phyloP scores from a whole-genome alignment of 2,329 filamentous ascomycete genomes.

The Fusarium miscanthi region DNA sequence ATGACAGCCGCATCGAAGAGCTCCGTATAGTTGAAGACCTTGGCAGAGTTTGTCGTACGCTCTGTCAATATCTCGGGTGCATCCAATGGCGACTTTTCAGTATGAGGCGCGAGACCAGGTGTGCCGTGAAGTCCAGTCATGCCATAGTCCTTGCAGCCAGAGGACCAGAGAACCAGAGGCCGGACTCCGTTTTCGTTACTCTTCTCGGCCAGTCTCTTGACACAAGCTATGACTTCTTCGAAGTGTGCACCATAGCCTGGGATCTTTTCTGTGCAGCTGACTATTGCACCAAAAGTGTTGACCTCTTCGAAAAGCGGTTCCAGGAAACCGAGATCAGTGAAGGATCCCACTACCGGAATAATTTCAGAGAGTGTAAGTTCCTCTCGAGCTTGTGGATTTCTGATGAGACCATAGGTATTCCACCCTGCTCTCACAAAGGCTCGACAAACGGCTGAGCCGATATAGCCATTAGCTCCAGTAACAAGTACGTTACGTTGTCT shows the following conservation, averaged over 20 bases:
- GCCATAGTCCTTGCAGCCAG: slow-evolving; percentile 64
- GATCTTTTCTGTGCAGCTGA: slow-evolving; percentile 56
- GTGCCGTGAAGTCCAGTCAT: slow-evolving; percentile 50
- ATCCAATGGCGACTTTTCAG: slow-evolving; percentile 55
- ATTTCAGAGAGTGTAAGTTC: slow-evolving; percentile 51
- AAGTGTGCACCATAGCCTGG: slow-evolving; percentile 55
- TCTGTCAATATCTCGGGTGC: slow-evolving; percentile 40
- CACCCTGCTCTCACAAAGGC: slow-evolving; percentile 60
- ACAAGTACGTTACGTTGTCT: slow-evolving; percentile 51
- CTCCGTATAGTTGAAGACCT: slow-evolving; percentile 50
- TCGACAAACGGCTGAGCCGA: slow-evolving; percentile 57
- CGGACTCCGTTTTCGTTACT: slow-evolving; percentile 49
- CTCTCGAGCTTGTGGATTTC: slow-evolving; percentile 47
- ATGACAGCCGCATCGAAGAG: slow-evolving; percentile 57
- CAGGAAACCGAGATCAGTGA: slow-evolving; percentile 49
- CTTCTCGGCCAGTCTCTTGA: slow-evolving; percentile 49
- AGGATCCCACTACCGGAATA: slow-evolving; percentile 54
- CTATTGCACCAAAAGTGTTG: slow-evolving; percentile 54
- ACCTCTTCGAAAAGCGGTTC: slow-evolving; percentile 40
- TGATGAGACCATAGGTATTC: slow-evolving; percentile 57
- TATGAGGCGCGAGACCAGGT: slow-evolving; percentile 53
- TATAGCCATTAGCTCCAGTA: slow-evolving; percentile 61
- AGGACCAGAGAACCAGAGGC: slow-evolving; percentile 58
- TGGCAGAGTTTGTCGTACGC: slow-evolving; percentile 49
- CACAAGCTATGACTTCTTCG: slow-evolving; percentile 49